phyloP scores from a whole-genome alignment of 495 filamentous ascomycete species.

The Annulohypoxylon nitens region DNA sequence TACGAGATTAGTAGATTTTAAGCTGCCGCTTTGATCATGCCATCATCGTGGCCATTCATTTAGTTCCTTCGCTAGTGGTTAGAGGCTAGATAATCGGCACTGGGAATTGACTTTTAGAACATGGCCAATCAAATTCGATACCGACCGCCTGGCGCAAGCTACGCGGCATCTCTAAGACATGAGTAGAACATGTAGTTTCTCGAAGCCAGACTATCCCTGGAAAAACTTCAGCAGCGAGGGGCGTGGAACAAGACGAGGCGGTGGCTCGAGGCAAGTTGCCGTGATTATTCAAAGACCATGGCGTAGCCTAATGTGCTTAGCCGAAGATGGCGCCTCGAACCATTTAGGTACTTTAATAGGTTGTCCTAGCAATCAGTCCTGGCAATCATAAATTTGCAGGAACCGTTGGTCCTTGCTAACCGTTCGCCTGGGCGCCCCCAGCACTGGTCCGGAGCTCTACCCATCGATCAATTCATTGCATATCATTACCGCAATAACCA shows the following conservation, averaged over 20 bases:
- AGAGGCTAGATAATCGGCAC: constrained; percentile 6
- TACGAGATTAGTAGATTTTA: constrained; percentile 1
- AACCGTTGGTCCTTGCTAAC: constrained; percentile 35
- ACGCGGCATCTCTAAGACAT: constrained; percentile 17
- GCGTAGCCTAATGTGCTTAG: constrained; percentile 18
- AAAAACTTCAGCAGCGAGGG: constrained; percentile 3
- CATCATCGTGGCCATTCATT: constrained; percentile 4
- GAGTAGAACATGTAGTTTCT: constrained; percentile 1
- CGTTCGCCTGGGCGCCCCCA: not conserved
- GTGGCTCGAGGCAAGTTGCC: constrained; percentile 35
- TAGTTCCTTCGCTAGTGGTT: not conserved
- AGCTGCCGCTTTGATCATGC: constrained; percentile 17
- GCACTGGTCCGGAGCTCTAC: not conserved
- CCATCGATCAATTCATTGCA: constrained; percentile 10
- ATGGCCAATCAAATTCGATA: constrained; percentile 23
- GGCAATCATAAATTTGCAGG: constrained; percentile 19
- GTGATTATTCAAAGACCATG: constrained; percentile 21
- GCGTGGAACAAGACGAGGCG: constrained; percentile 24
- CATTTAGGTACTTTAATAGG: not conserved
- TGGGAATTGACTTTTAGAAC: constrained; percentile 14
- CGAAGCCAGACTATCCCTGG: constrained; percentile 8
- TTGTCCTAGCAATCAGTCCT: constrained; percentile 6
- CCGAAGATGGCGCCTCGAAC: constrained; percentile 15
- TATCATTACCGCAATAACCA: not conserved
- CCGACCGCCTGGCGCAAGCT: constrained; percentile 30